Conservation (phyloP, 352 stramenopile species). For the Pythium dissotocum region DNA sequence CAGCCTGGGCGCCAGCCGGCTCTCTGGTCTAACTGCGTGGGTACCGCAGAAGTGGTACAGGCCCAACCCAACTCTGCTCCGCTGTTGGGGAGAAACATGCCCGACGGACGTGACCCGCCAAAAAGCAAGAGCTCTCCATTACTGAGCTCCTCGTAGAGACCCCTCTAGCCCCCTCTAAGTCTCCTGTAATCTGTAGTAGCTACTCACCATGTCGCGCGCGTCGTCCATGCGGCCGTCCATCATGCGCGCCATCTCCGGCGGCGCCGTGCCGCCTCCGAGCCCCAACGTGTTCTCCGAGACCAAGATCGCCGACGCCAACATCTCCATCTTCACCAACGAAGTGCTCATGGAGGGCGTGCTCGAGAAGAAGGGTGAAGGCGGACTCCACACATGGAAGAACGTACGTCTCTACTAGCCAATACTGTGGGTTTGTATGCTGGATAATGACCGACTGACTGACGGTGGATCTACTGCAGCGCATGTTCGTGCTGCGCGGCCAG, state of each 20-base stretch:
- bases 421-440: neutral
- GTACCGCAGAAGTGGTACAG: too few relatives aligned
- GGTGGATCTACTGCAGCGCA: constrained; percentile 35
- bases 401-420: constrained; percentile 35
- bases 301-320: constrained; percentile 58
- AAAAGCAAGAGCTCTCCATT: neutral
- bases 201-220: neutral
- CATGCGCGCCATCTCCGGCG: constrained; percentile 34
- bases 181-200: too few relatives aligned
- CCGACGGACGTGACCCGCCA: neutral
- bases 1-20: neutral
- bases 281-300: constrained; percentile 65
- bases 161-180: too few relatives aligned
- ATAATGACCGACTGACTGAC: neutral
- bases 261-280: constrained; percentile 14
- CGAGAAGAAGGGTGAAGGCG: constrained; percentile 64
- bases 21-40: neutral
- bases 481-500: constrained; percentile 70
- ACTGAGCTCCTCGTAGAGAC: neutral
- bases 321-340: constrained; percentile 60
- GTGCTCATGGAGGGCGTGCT: constrained; percentile 73
- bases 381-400: constrained; percentile 66
- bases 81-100: neutral
- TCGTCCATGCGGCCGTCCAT: constrained; percentile 44
- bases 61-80: too few relatives aligned